Percentiles rank a stretch among this genome's conserved stretches.
Conservation (phyloP, 106 monocot genomes). For the Amphibolis antarctica region DNA sequence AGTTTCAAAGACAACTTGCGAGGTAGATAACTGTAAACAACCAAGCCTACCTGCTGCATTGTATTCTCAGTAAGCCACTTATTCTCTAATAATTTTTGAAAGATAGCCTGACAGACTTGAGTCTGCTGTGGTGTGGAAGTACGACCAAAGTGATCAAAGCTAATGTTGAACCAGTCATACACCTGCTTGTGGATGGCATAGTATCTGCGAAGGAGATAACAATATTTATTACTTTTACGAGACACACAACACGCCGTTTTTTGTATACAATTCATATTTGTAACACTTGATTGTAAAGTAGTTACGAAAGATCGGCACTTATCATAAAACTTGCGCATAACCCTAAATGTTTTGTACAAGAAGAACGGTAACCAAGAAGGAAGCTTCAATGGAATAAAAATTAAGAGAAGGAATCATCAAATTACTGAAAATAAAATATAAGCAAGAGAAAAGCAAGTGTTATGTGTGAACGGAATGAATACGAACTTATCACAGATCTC, state of each 20-base stretch:
- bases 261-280: neutral
- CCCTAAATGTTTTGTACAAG: no score
- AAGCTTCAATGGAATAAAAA: neutral
- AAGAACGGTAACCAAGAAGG: neutral
- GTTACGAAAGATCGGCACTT: no score
- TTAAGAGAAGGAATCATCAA: neutral
- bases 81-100: constrained; percentile 61
- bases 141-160: constrained; percentile 88
- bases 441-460: neutral
- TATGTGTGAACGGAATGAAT: no score
- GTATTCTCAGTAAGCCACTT: constrained; percentile 79
- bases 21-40: neutral
- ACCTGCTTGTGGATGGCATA: constrained; percentile 81
- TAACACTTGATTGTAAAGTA: no score
- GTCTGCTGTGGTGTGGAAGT: constrained; percentile 82
- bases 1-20: no score
- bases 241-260: neutral
- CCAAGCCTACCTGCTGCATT: constrained; percentile 61
- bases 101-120: constrained; percentile 84
- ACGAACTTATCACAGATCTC: constrained; percentile 94
- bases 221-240: neutral
- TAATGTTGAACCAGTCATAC: constrained; percentile 84
- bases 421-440: neutral
- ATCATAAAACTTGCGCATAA: no score
- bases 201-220: constrained; percentile 26